Base-by-base conservation (phyloP, 2,329 filamentous ascomycete species). In the Conoideocrella luteorostrata region DNA sequence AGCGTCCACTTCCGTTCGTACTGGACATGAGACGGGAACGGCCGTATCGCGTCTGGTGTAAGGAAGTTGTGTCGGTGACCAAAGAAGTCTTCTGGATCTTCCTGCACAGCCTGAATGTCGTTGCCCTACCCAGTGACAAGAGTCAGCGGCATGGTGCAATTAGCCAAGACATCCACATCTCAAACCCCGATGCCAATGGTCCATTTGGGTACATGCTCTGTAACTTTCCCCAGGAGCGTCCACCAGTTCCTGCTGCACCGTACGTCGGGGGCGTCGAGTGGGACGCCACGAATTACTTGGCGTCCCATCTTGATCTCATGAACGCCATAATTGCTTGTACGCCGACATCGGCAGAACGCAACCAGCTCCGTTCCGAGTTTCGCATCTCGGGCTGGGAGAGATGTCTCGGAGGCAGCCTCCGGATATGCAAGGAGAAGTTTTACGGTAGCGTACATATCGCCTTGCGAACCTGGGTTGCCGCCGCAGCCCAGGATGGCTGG, bases 61-160 rank as follows among this genome's bases (percentile, higher is more conserved):
- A 90, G 63, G 93, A 98, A 66, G 81, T 91, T 15, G 83, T 84
- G 47, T 90, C 86, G 55, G 91, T 97, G 38, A 95, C 90, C 33
- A 96, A 96, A 64, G 91, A 98, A 63, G 91, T 97, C 22, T 98
- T 98, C 62, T 98, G 91, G 91, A 97, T 97, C 60, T 98, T 97
- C 68, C 74, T 97, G 43, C 91, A 97, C 65, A 86, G 95, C 54
- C 73, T 95, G 46, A 97, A 97, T 56, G 83, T 96, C 36, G 77
- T 97, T 29, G 76, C 88, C 18, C 64, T 86, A 26, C 78, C 82
- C 2, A 57, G 66, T 26, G 68, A 71, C 35, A 64, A 65, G 53
- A 36, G 41, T 11, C 30, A 41, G 12, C 52, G 48, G 49, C 56
- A 20, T 9, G 48, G 37, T 43, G 5, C 53, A 20, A 53, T 30